These are phyloP conservation scores for Glonium stellatum DNA, from an alignment of 495 filamentous ascomycete genomes.

Conservation along the genomic window DNA sequence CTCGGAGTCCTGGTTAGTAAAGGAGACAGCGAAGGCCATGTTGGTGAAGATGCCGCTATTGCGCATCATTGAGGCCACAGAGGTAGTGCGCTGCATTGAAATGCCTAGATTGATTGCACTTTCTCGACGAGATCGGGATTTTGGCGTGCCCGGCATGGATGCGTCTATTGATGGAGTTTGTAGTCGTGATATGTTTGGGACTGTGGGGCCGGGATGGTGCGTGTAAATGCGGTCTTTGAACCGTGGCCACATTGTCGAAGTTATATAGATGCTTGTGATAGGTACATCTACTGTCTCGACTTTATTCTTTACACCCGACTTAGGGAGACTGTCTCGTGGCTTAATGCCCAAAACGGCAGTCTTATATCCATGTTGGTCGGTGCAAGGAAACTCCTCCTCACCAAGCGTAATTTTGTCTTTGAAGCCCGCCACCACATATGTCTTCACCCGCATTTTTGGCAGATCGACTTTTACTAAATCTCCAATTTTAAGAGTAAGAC, in stretches of 20 bases:
- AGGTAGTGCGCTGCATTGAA: constrained; percentile 9
- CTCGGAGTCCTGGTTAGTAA: constrained; percentile 44
- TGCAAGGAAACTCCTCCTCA: constrained; percentile 19
- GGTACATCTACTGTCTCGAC: constrained; percentile 27
- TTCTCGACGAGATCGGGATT: constrained; percentile 24
- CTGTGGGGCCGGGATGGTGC: not conserved
- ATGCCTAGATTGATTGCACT: constrained; percentile 5
- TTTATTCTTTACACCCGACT: not conserved
- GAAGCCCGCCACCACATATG: constrained; percentile 37
- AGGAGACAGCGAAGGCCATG: constrained; percentile 78
- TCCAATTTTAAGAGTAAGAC: constrained; percentile 34
- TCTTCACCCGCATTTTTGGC: constrained; percentile 31
- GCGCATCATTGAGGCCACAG: constrained; percentile 13
- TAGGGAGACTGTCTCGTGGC: constrained; percentile 30
- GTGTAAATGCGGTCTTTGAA: constrained; percentile 32
- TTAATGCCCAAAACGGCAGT: constrained; percentile 30
- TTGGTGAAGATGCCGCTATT: constrained; percentile 50
- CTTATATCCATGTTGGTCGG: constrained; percentile 32
- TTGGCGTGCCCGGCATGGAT: constrained; percentile 24
- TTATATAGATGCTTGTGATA: constrained; percentile 35
- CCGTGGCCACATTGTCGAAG: constrained; percentile 30
- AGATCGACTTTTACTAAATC: constrained; percentile 40
- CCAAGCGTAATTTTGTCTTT: constrained; percentile 22
- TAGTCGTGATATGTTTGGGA: constrained; percentile 1
- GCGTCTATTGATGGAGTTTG: constrained; percentile 25